Base-by-base conservation (phyloP, 441 rosid genomes). In the Cnidoscolus chayamansa region DNA sequence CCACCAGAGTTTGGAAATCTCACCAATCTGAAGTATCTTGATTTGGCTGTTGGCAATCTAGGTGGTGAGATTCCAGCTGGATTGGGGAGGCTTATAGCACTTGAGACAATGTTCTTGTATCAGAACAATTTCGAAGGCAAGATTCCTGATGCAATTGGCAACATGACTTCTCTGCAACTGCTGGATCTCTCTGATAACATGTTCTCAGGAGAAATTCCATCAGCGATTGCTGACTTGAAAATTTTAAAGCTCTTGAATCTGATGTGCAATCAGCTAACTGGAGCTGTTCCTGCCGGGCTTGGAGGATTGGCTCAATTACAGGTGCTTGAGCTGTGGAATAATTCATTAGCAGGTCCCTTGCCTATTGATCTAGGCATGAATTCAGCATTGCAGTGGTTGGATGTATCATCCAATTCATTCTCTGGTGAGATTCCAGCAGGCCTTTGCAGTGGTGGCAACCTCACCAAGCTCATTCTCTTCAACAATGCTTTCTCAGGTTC, bases 381-480 rank as follows among this genome's bases (percentile, higher is more conserved):
- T 45, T 92, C 98, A 9, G 89, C 93, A 1, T 81, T 90, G 85
- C 88, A 81, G 53, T 86, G 92, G 98, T 76, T 94, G 69, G 99
- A 92, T 51, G 76, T 90, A 25, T 94, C 99, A 0, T 89, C 99
- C 50, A 94, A 90, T 65, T 81, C 85, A 0, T 85, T 94, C 74
- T 86, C 97, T 4, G 92, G 98, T 1, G 79, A 76, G 81, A 88
- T 94, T 66, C 99, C 99, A 4, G 66, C 72, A 6, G 79, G 81
- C 17, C 68, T 92, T 64, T 94, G 99, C 85, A 76, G 78, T 81
- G 72, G 80, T 53, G 92, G 96, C 54, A 90, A 83, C 76, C 96
- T 94, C 76, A 89, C 88, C 16, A 92, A 94, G 85, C 94, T 94
- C 82, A 92, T 90, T 69, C 73, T 90, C 63, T 94, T 94, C 91